phyloP scores from a whole-genome alignment of 1,284 basidiomycete species.

The Cutaneotrichosporon spelunceum region DNA sequence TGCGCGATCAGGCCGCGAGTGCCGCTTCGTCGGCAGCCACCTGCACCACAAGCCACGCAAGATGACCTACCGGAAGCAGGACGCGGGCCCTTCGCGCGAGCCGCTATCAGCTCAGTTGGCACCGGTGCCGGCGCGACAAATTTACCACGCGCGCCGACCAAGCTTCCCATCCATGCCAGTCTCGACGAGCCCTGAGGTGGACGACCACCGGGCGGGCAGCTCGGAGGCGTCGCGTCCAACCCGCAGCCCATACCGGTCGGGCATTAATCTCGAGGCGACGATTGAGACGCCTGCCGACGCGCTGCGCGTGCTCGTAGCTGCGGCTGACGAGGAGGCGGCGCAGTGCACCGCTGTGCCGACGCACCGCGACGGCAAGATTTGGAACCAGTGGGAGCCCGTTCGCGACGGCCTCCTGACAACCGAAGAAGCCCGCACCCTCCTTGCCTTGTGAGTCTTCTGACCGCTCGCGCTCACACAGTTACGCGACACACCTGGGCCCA shows the following conservation, averaged over 20 bases:
- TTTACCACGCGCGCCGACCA: not conserved
- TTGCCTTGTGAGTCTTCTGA: slow-evolving; percentile 11
- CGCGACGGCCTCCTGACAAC: slow-evolving; percentile 28
- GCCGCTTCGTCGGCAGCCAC: slow-evolving; percentile 17
- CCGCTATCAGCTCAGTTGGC: not conserved
- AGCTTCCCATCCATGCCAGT: not conserved
- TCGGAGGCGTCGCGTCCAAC: slow-evolving; percentile 6
- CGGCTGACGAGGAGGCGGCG: slow-evolving; percentile 17
- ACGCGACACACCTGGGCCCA: slow-evolving; percentile 19
- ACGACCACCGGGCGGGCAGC: slow-evolving; percentile 14
- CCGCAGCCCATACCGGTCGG: not conserved
- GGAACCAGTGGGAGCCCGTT: slow-evolving; percentile 29
- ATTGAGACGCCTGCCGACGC: slow-evolving; percentile 30
- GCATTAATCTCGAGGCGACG: slow-evolving; percentile 5
- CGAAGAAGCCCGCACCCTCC: slow-evolving; percentile 20
- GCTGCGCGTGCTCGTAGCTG: slow-evolving; percentile 24
- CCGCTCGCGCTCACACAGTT: slow-evolving; percentile 6
- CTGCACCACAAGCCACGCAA: slow-evolving; percentile 11
- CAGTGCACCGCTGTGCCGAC: not conserved
- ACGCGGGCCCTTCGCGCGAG: not conserved
- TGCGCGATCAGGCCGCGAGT: slow-evolving; percentile 22
- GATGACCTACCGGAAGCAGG: not conserved
- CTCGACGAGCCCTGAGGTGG: not conserved
- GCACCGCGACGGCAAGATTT: slow-evolving; percentile 12
- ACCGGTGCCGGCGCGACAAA: too few relatives aligned